These are phyloP conservation scores for Emergomyces pasteurianus DNA, from an alignment of 2,329 filamentous ascomycete species.

Conservation along the genomic window DNA sequence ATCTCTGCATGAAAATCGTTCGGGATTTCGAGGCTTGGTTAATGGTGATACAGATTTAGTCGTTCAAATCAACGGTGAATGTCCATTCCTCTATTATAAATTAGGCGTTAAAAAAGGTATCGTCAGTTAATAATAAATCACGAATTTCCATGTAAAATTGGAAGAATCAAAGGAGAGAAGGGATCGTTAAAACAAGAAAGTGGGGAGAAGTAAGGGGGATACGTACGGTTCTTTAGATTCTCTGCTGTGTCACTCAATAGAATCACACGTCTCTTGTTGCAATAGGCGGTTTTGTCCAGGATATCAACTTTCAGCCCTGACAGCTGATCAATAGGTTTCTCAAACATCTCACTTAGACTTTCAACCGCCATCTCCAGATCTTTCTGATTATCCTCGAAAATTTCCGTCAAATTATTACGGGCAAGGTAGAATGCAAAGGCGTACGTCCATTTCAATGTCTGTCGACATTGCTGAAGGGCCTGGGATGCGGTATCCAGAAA, in stretches of 20 bases:
- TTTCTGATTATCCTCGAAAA: constrained; percentile 98
- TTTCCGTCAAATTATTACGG: constrained; percentile 88
- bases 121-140: constrained; percentile 1
- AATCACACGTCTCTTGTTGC: constrained; percentile 82
- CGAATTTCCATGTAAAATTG: neutral
- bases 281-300: constrained; percentile 97
- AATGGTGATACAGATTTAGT: constrained; percentile 2
- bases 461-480: constrained; percentile 88
- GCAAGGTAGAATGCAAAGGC: constrained; percentile 97
- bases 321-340: constrained; percentile 84
- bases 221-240: constrained; percentile 74
- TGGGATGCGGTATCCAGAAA: constrained; percentile 90
- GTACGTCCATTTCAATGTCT: constrained; percentile 98
- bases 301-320: constrained; percentile 88
- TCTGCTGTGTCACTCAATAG: constrained; percentile 85
- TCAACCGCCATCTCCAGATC: constrained; percentile 96
- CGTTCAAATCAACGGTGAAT: constrained; percentile 29
- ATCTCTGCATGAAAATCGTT: neutral
- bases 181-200: neutral
- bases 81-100: constrained; percentile 30
- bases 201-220: neutral
- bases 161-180: neutral
- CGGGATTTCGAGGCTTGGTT: neutral
- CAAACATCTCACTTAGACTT: constrained; percentile 96
- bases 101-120: neutral